A percentile compares a stretch with the other conserved stretches of the same genome.
phyloP scores from a whole-genome alignment of 345 rosid species.

The Eucalyptus marginata region DNA sequence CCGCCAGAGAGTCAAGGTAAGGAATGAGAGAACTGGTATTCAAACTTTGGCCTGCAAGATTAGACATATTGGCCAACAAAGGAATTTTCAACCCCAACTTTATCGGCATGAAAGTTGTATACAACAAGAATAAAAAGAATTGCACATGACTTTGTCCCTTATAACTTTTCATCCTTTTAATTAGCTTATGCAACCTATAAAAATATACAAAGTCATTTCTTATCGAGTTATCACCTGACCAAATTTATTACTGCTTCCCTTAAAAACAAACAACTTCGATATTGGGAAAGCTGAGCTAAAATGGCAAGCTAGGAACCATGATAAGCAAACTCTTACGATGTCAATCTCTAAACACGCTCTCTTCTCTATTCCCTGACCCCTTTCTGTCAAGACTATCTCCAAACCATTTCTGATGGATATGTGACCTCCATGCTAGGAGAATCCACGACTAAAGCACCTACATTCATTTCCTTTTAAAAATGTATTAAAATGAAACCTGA shows the following conservation, averaged over 20 bases:
- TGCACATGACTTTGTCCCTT: neutral
- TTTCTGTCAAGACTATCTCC: neutral
- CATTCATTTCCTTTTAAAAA: neutral
- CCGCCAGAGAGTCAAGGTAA: slow-evolving; percentile 59
- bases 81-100: neutral
- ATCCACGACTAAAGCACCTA: neutral
- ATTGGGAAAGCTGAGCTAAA: neutral
- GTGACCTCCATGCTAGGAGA: neutral
- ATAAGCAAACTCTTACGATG: neutral
- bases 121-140: neutral
- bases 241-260: neutral
- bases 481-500: neutral
- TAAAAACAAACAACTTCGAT: neutral
- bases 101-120: neutral
- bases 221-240: neutral
- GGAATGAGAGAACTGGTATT: slow-evolving; percentile 55
- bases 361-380: neutral
- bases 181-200: neutral
- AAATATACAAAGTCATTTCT: neutral
- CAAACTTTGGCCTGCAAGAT: slow-evolving; percentile 68
- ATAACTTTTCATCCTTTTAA: neutral
- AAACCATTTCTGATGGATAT: neutral
- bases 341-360: neutral
- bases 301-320: neutral
- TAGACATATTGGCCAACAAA: neutral